Evolutionary conservation across 2,329 filamentous ascomycete genomes (phyloP).

Genomic region (Penicillium sp.): DNA sequence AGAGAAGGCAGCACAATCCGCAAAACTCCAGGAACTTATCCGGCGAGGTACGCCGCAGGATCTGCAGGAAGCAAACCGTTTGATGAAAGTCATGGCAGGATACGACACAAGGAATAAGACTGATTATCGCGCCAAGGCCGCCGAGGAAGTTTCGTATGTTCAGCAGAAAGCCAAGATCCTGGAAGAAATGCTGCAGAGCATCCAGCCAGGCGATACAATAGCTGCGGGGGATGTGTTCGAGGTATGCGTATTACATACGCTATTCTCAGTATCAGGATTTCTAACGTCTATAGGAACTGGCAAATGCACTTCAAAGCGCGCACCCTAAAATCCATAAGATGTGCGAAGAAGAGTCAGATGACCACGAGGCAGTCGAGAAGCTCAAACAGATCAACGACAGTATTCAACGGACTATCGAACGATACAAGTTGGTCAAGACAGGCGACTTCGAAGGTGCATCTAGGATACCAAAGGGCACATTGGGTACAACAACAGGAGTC

Average conservation of each 20-base stretch:
- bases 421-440: constrained; percentile 94
- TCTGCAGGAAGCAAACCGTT: constrained; percentile 89
- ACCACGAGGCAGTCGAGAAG: constrained; percentile 92
- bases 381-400: constrained; percentile 97
- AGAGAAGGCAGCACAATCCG: constrained; percentile 88
- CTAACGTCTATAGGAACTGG: constrained; percentile 63
- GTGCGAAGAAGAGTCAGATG: constrained; percentile 98
- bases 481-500: constrained; percentile 63
- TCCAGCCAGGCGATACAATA: constrained; percentile 76
- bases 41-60: constrained; percentile 87
- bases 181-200: constrained; percentile 86
- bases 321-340: constrained; percentile 99
- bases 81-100: constrained; percentile 99
- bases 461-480: constrained; percentile 76
- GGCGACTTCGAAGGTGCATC: constrained; percentile 81
- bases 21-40: constrained; percentile 97
- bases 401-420: constrained; percentile 92
- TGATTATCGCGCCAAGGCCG: constrained; percentile 95
- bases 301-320: constrained; percentile 81
- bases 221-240: constrained; percentile 66
- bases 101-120: constrained; percentile 95
- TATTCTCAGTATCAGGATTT: not conserved
- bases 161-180: constrained; percentile 91
- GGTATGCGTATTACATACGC: constrained; percentile 40
- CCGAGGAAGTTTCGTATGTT: constrained; percentile 89